Evolutionary conservation across 495 filamentous ascomycete species (phyloP).

Genomic region (Neurospora intermedia): DNA sequence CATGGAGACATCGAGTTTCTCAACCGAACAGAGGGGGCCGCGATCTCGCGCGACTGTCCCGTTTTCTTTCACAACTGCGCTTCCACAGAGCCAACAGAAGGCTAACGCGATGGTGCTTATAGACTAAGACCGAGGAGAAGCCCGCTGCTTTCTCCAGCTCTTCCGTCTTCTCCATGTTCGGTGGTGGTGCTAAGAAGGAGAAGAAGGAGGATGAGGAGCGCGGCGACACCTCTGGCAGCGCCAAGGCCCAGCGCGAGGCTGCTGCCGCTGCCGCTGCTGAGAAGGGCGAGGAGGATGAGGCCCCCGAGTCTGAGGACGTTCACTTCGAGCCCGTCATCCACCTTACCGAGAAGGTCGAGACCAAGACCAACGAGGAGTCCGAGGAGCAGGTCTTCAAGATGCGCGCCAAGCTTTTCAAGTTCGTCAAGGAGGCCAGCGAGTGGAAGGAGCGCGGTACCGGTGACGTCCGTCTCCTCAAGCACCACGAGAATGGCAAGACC

Average conservation of each 20-base stretch:
- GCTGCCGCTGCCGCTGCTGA: conserved; percentile 40
- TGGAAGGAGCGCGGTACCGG: conserved; percentile 99
- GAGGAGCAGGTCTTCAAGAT: conserved; percentile 98
- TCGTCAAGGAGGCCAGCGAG: conserved; percentile 77
- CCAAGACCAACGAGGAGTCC: conserved; percentile 95
- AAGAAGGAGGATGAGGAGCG: conserved; percentile 60
- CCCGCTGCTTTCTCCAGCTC: conserved; percentile 29
- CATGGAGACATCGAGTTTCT: neutral
- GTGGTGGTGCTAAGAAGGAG: conserved; percentile 80
- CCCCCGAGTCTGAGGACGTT: conserved; percentile 77
- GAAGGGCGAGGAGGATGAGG: conserved; percentile 50
- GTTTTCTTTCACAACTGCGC: neutral
- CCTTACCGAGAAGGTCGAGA: conserved; percentile 90
- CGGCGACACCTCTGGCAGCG: conserved; percentile 73
- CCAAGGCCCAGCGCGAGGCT: conserved; percentile 70
- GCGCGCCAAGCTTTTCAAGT: conserved; percentile 99
- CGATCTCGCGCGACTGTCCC: neutral
- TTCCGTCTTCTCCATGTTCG: conserved; percentile 92
- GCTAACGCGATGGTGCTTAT: neutral
- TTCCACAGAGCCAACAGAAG: neutral
- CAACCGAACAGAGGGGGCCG: neutral
- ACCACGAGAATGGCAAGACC: conserved; percentile 96
- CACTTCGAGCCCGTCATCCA: conserved; percentile 95
- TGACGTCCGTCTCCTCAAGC: conserved; percentile 91
- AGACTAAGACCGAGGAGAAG: conserved; percentile 8